Evolutionary conservation across 371 early-diverging fungal species (phyloP).

Genomic region (Saksenaea oblongispora): DNA sequence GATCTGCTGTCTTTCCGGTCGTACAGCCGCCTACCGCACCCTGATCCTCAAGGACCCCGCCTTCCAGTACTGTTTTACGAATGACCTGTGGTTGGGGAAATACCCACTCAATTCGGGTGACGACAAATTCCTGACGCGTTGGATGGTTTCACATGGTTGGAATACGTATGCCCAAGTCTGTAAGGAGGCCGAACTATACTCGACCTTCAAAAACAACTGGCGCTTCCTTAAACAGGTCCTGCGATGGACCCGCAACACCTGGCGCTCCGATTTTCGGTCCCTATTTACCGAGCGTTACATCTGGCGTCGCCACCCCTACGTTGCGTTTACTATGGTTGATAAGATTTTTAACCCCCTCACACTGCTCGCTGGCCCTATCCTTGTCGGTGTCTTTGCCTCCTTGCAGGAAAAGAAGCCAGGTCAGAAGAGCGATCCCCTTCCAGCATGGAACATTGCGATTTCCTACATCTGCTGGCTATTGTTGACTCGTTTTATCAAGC

Average conservation of each 20-base stretch:
- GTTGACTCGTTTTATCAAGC: slow-evolving; percentile 61
- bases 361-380: slow-evolving; percentile 64
- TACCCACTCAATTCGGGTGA: slow-evolving; percentile 76
- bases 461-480: slow-evolving; percentile 42
- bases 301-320: slow-evolving; percentile 69
- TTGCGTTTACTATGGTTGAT: slow-evolving; percentile 75
- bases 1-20: slow-evolving; percentile 70
- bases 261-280: slow-evolving; percentile 71
- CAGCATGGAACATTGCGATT: slow-evolving; percentile 17
- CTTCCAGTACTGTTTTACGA: slow-evolving; percentile 69
- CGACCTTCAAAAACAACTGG: slow-evolving; percentile 79
- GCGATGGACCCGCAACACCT: slow-evolving; percentile 76
- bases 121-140: slow-evolving; percentile 74
- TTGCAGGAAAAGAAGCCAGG: slow-evolving; percentile 17
- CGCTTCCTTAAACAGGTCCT: slow-evolving; percentile 69
- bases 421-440: slow-evolving; percentile 20
- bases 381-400: slow-evolving; percentile 51
- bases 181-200: slow-evolving; percentile 65
- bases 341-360: slow-evolving; percentile 75
- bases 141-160: slow-evolving; percentile 73
- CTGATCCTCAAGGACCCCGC: slow-evolving; percentile 69
- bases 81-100: slow-evolving; percentile 69
- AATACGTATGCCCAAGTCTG: slow-evolving; percentile 69
- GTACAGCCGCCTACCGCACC: slow-evolving; percentile 75
- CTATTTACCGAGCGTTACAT: slow-evolving; percentile 63